Evolutionary conservation across 2,329 filamentous ascomycete genomes (phyloP).

Genomic region (Didymella segeticola): DNA sequence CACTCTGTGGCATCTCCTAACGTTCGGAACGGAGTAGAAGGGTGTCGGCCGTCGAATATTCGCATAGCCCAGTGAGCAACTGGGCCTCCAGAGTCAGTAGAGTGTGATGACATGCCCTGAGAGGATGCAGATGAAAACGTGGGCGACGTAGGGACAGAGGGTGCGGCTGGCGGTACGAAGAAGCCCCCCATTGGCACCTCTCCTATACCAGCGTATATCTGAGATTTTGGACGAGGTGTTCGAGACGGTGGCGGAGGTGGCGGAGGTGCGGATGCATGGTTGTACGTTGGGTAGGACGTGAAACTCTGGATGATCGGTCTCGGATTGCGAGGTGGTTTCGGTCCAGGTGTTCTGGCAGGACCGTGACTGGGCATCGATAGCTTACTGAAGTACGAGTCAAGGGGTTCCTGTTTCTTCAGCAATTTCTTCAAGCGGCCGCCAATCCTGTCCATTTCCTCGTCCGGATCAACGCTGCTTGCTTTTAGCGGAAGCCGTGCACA

Average conservation of each 20-base stretch:
- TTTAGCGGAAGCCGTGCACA: conserved; percentile 19
- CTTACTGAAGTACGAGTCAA: conserved; percentile 44
- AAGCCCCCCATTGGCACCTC: conserved; percentile 32
- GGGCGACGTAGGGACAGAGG: conserved; percentile 51
- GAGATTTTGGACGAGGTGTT: conserved; percentile 14
- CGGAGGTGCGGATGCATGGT: conserved; percentile 14
- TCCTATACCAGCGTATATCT: conserved; percentile 32
- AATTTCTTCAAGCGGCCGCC: conserved; percentile 38
- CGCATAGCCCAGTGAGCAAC: conserved; percentile 53
- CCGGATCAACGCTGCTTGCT: conserved; percentile 34
- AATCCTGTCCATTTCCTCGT: conserved; percentile 39
- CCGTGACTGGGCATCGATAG: conserved; percentile 33
- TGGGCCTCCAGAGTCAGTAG: conserved; percentile 40
- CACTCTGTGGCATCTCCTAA: conserved; percentile 44
- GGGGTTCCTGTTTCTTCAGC: conserved; percentile 46
- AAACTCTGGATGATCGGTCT: conserved; percentile 40
- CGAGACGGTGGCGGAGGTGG: conserved; percentile 21
- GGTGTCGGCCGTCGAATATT: conserved; percentile 53
- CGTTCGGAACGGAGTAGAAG: conserved; percentile 45
- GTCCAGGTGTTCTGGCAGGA: conserved; percentile 38
- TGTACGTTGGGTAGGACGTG: conserved; percentile 36
- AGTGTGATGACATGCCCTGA: conserved; percentile 48
- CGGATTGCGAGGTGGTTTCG: conserved; percentile 31
- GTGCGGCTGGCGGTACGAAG: conserved; percentile 44
- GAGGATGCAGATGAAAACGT: conserved; percentile 53